These are phyloP conservation scores for Dictyostelium citrinum DNA, from an alignment of 78 protist genomes.

Conservation along the genomic window DNA sequence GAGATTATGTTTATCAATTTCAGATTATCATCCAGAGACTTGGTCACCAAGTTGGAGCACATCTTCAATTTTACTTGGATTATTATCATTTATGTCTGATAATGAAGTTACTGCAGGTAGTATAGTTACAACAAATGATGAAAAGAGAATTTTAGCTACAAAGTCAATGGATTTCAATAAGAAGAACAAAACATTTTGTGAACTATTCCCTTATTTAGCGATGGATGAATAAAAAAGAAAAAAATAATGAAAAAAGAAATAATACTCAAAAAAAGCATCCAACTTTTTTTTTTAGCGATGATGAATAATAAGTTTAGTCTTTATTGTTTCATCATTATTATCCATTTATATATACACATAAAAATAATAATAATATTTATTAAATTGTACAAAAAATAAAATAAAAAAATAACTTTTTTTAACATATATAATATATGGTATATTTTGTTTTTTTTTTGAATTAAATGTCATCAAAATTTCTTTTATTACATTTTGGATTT, in stretches of 20 bases:
- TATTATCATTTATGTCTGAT: constrained; percentile 83
- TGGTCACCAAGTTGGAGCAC: constrained; percentile 86
- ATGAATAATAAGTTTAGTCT: background rate
- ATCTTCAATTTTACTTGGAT: constrained; percentile 75
- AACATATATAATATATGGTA: too few species aligned
- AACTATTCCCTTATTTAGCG: constrained; percentile 41
- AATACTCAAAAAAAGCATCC: background rate
- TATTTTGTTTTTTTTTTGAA: too few species aligned
- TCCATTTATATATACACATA: background rate
- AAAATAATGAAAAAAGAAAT: background rate
- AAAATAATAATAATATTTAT: too few species aligned
- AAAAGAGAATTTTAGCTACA: constrained; percentile 46
- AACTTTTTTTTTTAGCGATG: too few species aligned
- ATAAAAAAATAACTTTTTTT: too few species aligned
- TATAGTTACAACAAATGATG: constrained; percentile 47
- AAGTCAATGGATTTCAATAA: constrained; percentile 57
- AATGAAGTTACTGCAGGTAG: constrained; percentile 48
- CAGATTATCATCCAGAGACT: constrained; percentile 86
- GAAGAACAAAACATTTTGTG: constrained; percentile 36
- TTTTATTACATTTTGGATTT: background rate
- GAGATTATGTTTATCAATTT: constrained; percentile 38
- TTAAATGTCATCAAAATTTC: background rate
- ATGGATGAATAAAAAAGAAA: background rate
- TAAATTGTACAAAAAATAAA: background rate
- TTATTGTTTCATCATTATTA: background rate